phyloP scores from a whole-genome alignment of 345 rosid species.

The Theobroma cacao region DNA sequence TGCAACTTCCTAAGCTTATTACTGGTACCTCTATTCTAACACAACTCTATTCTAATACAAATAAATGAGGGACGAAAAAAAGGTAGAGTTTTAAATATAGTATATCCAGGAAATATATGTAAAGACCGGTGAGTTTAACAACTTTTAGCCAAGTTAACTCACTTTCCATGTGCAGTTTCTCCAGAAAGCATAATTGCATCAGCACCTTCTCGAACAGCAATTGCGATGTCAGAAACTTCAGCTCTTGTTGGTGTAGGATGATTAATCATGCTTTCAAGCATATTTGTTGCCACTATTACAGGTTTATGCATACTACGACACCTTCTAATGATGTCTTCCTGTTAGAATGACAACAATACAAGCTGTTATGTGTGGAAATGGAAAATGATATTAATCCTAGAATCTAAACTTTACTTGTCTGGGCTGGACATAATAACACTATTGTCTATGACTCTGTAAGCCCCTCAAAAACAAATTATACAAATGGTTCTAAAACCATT shows the following conservation, averaged over 20 bases:
- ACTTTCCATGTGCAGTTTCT: slow-evolving; percentile 99
- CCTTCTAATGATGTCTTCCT: slow-evolving; percentile 92
- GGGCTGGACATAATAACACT: neutral
- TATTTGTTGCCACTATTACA: slow-evolving; percentile 93
- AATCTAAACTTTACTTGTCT: neutral
- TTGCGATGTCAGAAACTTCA: slow-evolving; percentile 94
- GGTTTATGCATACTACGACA: slow-evolving; percentile 87
- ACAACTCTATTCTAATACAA: neutral
- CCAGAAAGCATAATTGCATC: slow-evolving; percentile 99
- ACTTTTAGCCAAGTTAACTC: slow-evolving; percentile 26
- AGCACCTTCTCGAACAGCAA: slow-evolving; percentile 94
- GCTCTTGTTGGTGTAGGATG: slow-evolving; percentile 99
- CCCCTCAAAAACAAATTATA: neutral
- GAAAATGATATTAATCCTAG: neutral
- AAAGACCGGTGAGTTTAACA: neutral
- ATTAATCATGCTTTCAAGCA: slow-evolving; percentile 96
- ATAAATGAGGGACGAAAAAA: neutral
- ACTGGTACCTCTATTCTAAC: neutral
- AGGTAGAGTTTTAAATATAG: neutral
- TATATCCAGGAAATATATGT: slow-evolving; percentile 8
- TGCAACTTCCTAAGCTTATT: neutral
- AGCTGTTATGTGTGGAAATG: neutral
- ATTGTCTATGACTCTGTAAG: neutral
- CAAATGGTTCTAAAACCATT: neutral
- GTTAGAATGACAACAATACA: slow-evolving; percentile 20